Base-by-base conservation (phyloP, 768 basidiomycete genomes). In the Lactarius trivialis region DNA sequence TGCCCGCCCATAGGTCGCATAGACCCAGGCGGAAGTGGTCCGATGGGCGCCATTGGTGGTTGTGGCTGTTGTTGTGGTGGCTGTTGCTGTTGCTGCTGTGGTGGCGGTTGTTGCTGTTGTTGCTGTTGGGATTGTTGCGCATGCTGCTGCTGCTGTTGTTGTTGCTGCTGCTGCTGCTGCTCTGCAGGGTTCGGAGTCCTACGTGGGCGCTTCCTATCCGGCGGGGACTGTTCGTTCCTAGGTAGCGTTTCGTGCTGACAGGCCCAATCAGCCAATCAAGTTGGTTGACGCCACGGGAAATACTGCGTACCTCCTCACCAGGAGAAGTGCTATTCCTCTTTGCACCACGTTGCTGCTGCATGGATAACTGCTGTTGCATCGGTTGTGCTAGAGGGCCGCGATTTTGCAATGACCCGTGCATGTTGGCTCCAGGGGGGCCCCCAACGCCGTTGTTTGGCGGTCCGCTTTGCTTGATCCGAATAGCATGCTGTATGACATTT, bases 61-160 rank as follows among this genome's bases (percentile, higher is more conserved):
- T 72, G 73, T 56, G 78, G 80, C 59, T 86, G 86, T 56, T 78
- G 81, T 69, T 86, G 85, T 57, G 77, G 68, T 15, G 58, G 60
- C 24, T 66, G 67, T 21, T 60, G 65, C 49, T 63, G 68, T 26
- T 55, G 59, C 33, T 67, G 71, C 26, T 64, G 68, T 26, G 59
- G 62, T 21, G 58, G 67, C 60, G 60, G 69, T 51, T 21, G 32
- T 11, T 17, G 72, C 34, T 71, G 73, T 54, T 70, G 73, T 43
- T 71, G 76, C 37, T 66, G 70, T 30, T 70, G 68, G 62, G 68
- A 57, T 39, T 59, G 66, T 8, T 9, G 54, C 1, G 56, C 53
- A 1, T 45, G 56, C 15, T 48, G 55, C 36, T 51, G 67, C 17
- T 58, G 62, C 67, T 50, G 71, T 33, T 72, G 73, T 55, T 71